A percentile compares a stretch with the other conserved stretches of the same genome.
phyloP scores from a whole-genome alignment of 768 basidiomycete genomes.

The Suillus sp. region DNA sequence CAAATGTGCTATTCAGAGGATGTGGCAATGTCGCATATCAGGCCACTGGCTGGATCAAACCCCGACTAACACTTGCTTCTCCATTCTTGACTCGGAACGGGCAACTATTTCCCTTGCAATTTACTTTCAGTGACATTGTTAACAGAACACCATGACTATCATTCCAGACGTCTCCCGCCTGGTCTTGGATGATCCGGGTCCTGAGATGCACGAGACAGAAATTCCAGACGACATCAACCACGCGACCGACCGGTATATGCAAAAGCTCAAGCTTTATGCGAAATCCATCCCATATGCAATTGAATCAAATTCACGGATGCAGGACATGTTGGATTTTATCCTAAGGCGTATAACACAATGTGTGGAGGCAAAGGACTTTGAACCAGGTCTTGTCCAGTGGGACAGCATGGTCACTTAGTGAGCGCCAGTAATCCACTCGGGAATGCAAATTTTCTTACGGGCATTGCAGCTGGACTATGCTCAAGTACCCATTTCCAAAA shows the following conservation, averaged over 20 bases:
- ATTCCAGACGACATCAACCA: constrained; percentile 36
- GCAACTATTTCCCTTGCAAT: constrained; percentile 4
- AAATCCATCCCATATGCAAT: constrained; percentile 73
- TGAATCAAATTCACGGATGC: constrained; percentile 76
- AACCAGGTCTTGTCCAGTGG: constrained; percentile 79
- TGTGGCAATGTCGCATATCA: not conserved
- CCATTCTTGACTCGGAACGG: not conserved
- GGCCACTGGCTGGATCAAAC: not conserved
- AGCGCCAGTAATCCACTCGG: constrained; percentile 31
- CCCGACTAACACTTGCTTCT: constrained; percentile 11
- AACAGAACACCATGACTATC: constrained; percentile 28
- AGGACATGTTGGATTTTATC: constrained; percentile 74
- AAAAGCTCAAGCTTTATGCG: constrained; percentile 65
- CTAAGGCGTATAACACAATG: constrained; percentile 69
- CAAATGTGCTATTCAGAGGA: not conserved
- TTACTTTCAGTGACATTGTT: not conserved
- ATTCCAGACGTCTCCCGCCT: constrained; percentile 52
- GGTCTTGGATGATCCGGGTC: constrained; percentile 41
- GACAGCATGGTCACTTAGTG: constrained; percentile 75
- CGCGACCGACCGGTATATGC: constrained; percentile 48
- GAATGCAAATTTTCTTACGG: constrained; percentile 20
- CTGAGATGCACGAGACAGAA: constrained; percentile 18
- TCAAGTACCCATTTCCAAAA: constrained; percentile 87
- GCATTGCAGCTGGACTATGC: constrained; percentile 65
- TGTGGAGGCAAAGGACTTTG: constrained; percentile 79